Base-by-base conservation (phyloP, 495 filamentous ascomycete species). In the Opeltia flavorubescens region DNA sequence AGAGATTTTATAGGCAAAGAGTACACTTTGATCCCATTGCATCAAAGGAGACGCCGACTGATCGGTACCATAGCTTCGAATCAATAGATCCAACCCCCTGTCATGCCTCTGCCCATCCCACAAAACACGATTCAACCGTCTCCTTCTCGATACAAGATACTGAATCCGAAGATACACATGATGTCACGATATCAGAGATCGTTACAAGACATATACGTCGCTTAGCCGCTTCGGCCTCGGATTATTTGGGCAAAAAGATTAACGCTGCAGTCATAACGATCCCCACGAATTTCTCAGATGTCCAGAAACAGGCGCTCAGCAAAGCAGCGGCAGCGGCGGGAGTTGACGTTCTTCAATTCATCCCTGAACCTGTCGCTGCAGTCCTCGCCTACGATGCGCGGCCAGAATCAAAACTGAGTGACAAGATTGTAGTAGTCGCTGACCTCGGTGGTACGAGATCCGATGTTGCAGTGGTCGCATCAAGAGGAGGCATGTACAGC, bases 1-100 rank as follows among this genome's bases (percentile, higher is more conserved):
- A 78, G 87, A 59, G 91, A 98, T 60, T 95, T 84, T 64, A 66
- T 98, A 26, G 91, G 91, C 53, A 85, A 94, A 76, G 80, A 91
- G 82, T 89, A 77, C 36, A n/a, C 15, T 47, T 6, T 18, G 15
- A 44, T n/a, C 25, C 13, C 13, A 9, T 27, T 12, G 27, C 34
- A 66, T 56, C 26, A 15, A 18, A 17, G 23, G 29, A 8, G 20
- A 24, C 7, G 8, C 30, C 38, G 12, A 25, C 34, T 36, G 13
- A 13, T 47, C 7, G 7, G 20, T 43, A 12, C 46, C 29, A 51
- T 51, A 85, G 79, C 47, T 93, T 89, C 76, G 85, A 89, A 69
- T 84, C 83, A 47, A 91, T 98, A 72, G 91, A 98, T 66, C 85
- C 93, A 42, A 94, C 85, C 26, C 84, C 91, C 58, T 88, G 83